Base-by-base conservation (phyloP, 345 rosid genomes). In the Kandelia obovata region DNA sequence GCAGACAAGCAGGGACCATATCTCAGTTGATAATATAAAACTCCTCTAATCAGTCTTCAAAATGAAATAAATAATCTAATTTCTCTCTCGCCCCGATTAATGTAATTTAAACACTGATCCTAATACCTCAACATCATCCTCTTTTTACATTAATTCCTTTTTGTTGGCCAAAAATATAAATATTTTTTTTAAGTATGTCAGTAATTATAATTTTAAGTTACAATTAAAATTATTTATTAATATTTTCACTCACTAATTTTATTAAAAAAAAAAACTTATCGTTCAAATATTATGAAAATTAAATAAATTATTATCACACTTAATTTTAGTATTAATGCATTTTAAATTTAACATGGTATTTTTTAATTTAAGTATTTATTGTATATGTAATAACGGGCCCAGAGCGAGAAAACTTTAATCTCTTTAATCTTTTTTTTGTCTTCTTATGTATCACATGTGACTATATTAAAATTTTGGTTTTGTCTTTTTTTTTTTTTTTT, bases 21-120 rank as follows among this genome's bases (percentile, higher is more conserved):
- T 87, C 86, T 79, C 75, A 84, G 88, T 85, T 63, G 85, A 56
- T 69, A 71, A 76, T 71, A 73, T 80, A 21, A 81, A 84, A 25
- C 46, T 73, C 64, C 64, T 67, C 61, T 86, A 81, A 82, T 83
- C 89, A 78, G 75, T 83, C 69, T 79, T 2, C 89, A 35, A 19
- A 32, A 72, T 26, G 55, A 72, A 75, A 67, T 73, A 70, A 68
- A 73, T 65, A 73, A 75, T 67, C 51, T 13, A 20, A 32, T 62
- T 53, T 46, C 28, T 37, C 37, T 39, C 8, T 59, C 52, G 37
- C 61, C 53, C 46, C 60, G 64, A 58, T 63, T 69, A 39, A 47
- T 66, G 65, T 55, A 61, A 76, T 27, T 73, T 73, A 75, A 71
- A 56, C 77, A 76, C 86, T 43, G 81, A 88, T 86, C 89, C 88